Evolutionary conservation across 768 basidiomycete species (phyloP), one percentile per base, ranked within the genome.

Genomic region (Collybia mongolica): DNA sequence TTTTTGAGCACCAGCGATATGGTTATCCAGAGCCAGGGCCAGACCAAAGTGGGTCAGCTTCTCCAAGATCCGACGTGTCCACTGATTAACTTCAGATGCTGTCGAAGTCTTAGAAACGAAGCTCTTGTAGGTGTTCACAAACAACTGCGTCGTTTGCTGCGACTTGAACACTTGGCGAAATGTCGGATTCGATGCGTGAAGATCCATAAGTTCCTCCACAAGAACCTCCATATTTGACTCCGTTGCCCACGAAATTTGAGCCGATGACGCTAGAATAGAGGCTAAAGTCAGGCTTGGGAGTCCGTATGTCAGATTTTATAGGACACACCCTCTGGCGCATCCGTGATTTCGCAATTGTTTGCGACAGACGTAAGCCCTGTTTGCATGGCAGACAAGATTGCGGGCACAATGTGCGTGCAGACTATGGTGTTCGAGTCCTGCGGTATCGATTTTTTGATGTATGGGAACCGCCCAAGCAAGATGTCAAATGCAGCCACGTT

Each of bases 131-230:
- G 81, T 80, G 20, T 84, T 79, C 6, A 90, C 72, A 54, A 90
- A 88, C 7, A 82, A 53, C 48, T 84, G 81, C 0, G 85, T 86
- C 8, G 79, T 80, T 48, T 80, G 83, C 48, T 87, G 84, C 0
- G 86, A 89, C 56, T 76, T 82, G 68, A 93, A 92, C 1, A 86
- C 63, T 48, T 85, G 78, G 11, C 88, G 81, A 66, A 93, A 92
- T 0, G 81, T 79, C 0, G 76, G 60, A 53, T 78, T 82, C 0
- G 82, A 77, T 1, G 80, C 73, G 54, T 93, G 88, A 26, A 90
- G 69, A 26, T 79, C 75, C 54, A 91, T 82, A 43, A 93, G 64
- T 46, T 86, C 82, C 61, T 86, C 86, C 0, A 89, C 64, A 14
- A 93, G 71, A 5, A 70, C 70, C 61, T 88, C 86, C 60, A 83